Percentiles rank a stretch among this genome's conserved stretches.
These are phyloP conservation scores for Aristolochia californica DNA, from an alignment of 164 flowering plant genomes.

Conservation along the genomic window DNA sequence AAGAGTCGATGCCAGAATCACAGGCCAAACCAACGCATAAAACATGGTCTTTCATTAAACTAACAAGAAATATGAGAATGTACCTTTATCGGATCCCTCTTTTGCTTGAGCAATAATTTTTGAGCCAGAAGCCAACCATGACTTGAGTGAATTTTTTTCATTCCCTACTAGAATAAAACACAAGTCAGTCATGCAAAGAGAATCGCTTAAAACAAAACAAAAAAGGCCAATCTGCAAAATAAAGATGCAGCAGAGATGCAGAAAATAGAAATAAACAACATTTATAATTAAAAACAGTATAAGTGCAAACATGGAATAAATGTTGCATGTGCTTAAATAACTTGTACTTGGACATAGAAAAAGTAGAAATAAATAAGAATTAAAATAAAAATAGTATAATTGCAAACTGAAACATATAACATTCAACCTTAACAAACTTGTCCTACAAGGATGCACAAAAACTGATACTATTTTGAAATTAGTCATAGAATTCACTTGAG, in stretches of 20 bases:
- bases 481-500: not conserved
- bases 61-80: not conserved
- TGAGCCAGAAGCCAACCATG: constrained; percentile 60
- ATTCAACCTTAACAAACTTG: not conserved
- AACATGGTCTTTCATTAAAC: not conserved
- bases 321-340: not conserved
- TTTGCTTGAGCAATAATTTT: constrained; percentile 15
- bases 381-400: not conserved
- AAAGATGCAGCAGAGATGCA: not conserved
- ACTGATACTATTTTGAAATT: not conserved
- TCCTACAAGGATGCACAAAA: not conserved
- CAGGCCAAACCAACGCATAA: not conserved
- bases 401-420: not conserved
- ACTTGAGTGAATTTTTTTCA: constrained; percentile 37
- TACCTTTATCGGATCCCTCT: constrained; percentile 28
- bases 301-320: not conserved
- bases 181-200: too few species aligned
- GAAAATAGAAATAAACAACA: not conserved
- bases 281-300: not conserved
- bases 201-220: not conserved
- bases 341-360: not conserved
- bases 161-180: constrained; percentile 26
- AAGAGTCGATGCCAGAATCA: too few species aligned
- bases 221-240: not conserved
- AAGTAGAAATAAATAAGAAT: not conserved